Evolutionary conservation across 352 stramenopile genomes (phyloP), one percentile per base, ranked within the genome.

Genomic region (Globisporangium carolinianum): DNA sequence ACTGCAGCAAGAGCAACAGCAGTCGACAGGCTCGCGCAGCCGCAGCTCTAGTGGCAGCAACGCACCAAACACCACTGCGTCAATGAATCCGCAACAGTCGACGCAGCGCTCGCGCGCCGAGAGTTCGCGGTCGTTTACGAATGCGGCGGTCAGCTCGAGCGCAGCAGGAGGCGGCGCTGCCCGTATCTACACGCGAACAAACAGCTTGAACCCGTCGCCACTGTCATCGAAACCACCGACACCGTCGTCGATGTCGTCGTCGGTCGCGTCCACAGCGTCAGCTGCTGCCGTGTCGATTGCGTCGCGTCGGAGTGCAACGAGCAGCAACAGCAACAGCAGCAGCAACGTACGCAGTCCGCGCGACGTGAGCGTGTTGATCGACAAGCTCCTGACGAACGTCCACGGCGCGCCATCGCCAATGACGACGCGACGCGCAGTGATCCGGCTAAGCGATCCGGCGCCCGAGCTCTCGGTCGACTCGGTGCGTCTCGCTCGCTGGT

Each of bases 341-440:
- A 64, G 52, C n/a, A 66, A 49, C n/a, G 47, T 47, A 8, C 60
- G 57, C 4, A 80, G 66, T 2, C 73, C 75, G 35, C 58, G 69
- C n/a, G 73, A 83, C 18, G 76, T 80, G 48, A 79, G 70, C 45
- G 54, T 73, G 62, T 59, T 87, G 55, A 73, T 82, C 55, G 71
- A 83, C 42, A 87, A 83, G 41, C 60, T 87, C 47, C 58, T 83
- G 55, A 45, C 12, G 8, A 75, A 78, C 38, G 63, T 90, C 37
- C 66, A 84, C 49, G 82, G 80, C 51, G 54, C 65, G 6, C 75
- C 77, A 43, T 86, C 81, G 24, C 58, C 83, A 14, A 67, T 87
- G 24, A 81, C 76, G 3, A 83, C 76, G 35, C 66, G 80, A 6
- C 76, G 79, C 36, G 73, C 75, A 2, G 72, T 89, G 39, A 66